These are phyloP conservation scores for Solanum pimpinellifolium DNA, from an alignment of 257 asterid species.

Conservation along the genomic window DNA sequence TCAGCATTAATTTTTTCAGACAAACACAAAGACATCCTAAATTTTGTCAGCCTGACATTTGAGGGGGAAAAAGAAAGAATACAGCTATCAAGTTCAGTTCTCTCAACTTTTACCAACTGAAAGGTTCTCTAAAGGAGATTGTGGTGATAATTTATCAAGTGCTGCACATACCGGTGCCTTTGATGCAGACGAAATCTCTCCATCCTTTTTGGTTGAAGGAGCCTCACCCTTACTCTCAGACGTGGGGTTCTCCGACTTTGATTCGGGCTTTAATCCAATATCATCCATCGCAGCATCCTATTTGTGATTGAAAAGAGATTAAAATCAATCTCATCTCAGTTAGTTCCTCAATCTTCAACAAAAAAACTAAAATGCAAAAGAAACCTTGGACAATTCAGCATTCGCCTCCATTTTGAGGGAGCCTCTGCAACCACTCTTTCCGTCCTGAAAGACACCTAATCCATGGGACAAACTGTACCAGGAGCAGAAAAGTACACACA, in stretches of 20 bases:
- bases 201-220: conserved; percentile 41
- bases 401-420: conserved; percentile 64
- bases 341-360: neutral
- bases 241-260: conserved; percentile 39
- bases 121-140: neutral
- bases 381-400: conserved; percentile 66
- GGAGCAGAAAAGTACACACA: neutral
- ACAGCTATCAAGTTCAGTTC: neutral
- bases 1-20: neutral
- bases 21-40: neutral
- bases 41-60: neutral
- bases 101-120: neutral
- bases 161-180: conserved; percentile 53
- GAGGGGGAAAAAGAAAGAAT: neutral
- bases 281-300: conserved; percentile 31
- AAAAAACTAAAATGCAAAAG: conserved; percentile 2
- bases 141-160: neutral
- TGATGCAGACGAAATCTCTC: conserved; percentile 31
- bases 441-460: conserved; percentile 74
- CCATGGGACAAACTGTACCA: conserved; percentile 81
- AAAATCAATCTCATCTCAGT: neutral
- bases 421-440: conserved; percentile 52
- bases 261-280: conserved; percentile 32
- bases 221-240: conserved; percentile 44
- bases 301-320: conserved; percentile 7